Base-by-base conservation (phyloP, 2,329 filamentous ascomycete species). In the Atkinsonella texensis region DNA sequence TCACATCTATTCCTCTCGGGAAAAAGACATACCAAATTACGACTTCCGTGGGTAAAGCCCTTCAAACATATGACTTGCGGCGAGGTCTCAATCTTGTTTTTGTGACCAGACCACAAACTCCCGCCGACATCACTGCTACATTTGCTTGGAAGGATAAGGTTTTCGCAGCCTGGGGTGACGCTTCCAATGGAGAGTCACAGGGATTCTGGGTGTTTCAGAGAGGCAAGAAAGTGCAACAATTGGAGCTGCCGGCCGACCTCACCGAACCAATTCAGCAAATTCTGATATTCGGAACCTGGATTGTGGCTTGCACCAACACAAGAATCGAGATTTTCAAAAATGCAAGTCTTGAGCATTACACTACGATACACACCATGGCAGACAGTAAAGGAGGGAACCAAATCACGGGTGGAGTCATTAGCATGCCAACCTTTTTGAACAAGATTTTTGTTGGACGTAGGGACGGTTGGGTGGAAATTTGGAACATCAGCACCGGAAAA, bases 1-100 rank as follows among this genome's bases (percentile, higher is more conserved):
- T 98, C 64, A 90, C 91, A 2, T 85, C 86, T 6, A 79, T 94
- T 33, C 87, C 91, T 0, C 75, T 95, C 15, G 93, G 93, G 53
- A 95, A 95, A 70, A 91, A 88, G 1, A 95, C 89, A 3, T 98
- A 95, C 65, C 93, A 98, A 67, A 89, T 98, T 68, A 97, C 93
- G 35, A 98, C 93, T 32, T 97, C 89, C 0, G 87, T 94, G 55
- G 93, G 91, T 56, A 81, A 84, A 61, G 88, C 85, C 53, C 77
- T 98, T 46, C 93, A 98, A 69, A 98, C 93, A 0, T 98, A 98
- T 72, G 93, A 98, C 65, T 73, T 98, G 55, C 88, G 86, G 66
- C 82, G 84, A 60, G 91, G 91, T 46, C 78, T 98, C 55, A 91
- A 94, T 61, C 81, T 98, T 48, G 82, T 97, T 62, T 98, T 98